Base-by-base conservation (phyloP, 352 stramenopile species). In the Globisporangium spinosum region DNA sequence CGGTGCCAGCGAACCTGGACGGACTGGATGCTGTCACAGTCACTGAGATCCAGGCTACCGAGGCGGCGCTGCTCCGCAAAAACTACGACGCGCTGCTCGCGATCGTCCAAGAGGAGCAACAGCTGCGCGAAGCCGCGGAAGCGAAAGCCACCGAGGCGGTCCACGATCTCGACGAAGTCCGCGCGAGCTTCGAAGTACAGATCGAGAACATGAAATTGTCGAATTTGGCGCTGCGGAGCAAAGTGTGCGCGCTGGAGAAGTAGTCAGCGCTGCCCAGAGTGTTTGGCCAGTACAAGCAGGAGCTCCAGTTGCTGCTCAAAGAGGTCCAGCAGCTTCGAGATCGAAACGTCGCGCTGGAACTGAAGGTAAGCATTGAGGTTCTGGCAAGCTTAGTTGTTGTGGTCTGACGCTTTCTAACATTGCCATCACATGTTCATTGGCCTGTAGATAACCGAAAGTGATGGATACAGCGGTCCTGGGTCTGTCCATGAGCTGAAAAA, bases 31-130 rank as follows among this genome's bases (percentile, higher is more conserved):
- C 68, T 0, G 62, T 67, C 13, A 91, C 79, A 20, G 82, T 76
- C 1, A 51, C 69, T 49, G 82, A 77, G 58, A 73, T 94, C 27
- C 80, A 88, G 64, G 75, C 77, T 20, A 81, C 75, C 2, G 85
- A 93, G 69, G 82, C 85, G 2, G 73, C 75, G 12, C 67, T 94
- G 43, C 65, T 94, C 0, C 83, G 87, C 2, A 89, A 85, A 27
- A 93, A 94, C 70, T 94, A 94, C 51, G 83, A 94, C 43, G 77
- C 83, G 13, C 57, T 94, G 20, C 82, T 94, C n/a, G 78, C 71
- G 20, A 81, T 94, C 55, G 80, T 94, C 6, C 82, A 83, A 9
- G 85, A 93, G 62, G 83, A 93, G 67, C 83, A 91, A 64, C 72
- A 81, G 65, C 73, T 80, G 2, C 83, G 85, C 40, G 81, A 91